phyloP scores from a whole-genome alignment of 768 basidiomycete species.

The Russula virescens region DNA sequence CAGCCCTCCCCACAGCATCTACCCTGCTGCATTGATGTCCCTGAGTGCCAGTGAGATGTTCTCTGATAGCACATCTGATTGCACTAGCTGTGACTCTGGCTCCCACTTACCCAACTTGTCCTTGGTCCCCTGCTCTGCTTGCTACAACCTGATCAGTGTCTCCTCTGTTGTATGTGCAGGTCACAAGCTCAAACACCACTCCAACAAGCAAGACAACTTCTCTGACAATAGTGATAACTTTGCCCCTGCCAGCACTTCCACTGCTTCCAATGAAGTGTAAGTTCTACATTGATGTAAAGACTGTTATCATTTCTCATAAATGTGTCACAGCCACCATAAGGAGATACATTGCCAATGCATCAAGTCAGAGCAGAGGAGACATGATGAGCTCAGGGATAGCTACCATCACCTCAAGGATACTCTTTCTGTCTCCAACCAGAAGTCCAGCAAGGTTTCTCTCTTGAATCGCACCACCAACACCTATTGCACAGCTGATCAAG shows the following conservation, averaged over 20 bases:
- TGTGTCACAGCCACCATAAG: constrained; percentile 59
- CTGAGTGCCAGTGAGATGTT: constrained; percentile 64
- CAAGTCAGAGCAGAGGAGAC: constrained; percentile 87
- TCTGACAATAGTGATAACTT: constrained; percentile 74
- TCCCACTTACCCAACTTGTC: constrained; percentile 51
- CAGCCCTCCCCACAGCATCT: constrained; percentile 65
- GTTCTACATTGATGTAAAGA: constrained; percentile 22
- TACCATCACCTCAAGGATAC: constrained; percentile 87
- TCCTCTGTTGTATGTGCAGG: constrained; percentile 48
- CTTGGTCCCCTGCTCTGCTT: constrained; percentile 66
- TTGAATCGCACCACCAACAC: constrained; percentile 70
- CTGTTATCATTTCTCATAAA: background rate
- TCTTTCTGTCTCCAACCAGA: constrained; percentile 85
- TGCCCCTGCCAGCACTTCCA: constrained; percentile 45
- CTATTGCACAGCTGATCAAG: constrained; percentile 14
- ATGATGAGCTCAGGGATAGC: constrained; percentile 89
- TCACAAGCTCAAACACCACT: constrained; percentile 38
- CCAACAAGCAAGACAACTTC: constrained; percentile 48
- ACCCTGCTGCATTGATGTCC: constrained; percentile 69
- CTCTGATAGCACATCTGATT: constrained; percentile 62
- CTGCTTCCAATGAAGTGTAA: constrained; percentile 48
- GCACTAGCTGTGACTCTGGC: constrained; percentile 62
- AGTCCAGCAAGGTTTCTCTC: constrained; percentile 86
- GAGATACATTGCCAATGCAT: constrained; percentile 89
- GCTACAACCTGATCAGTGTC: constrained; percentile 63